phyloP scores from a whole-genome alignment of 441 rosid genomes.

The Pelargonium exstipulatum region DNA sequence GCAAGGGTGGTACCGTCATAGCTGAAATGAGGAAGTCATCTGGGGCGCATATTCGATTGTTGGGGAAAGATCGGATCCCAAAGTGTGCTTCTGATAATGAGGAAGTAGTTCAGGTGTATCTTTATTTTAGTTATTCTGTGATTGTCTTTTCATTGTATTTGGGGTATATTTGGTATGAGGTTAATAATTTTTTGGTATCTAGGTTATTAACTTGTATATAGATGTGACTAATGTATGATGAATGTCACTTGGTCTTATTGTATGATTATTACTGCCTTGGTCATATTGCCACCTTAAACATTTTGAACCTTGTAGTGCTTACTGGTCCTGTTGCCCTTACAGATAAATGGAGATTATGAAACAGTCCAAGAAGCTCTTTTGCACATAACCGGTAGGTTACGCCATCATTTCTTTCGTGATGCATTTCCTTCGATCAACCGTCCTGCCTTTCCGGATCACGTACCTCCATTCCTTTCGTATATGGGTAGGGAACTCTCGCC shows the following conservation, averaged over 20 bases:
- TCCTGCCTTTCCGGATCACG: slow-evolving; percentile 47
- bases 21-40: slow-evolving; percentile 67
- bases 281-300: neutral
- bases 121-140: neutral
- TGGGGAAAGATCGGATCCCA: slow-evolving; percentile 69
- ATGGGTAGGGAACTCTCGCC: slow-evolving; percentile 67
- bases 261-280: neutral
- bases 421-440: slow-evolving; percentile 44
- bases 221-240: neutral
- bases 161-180: neutral
- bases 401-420: slow-evolving; percentile 56
- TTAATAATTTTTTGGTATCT: neutral
- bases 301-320: slow-evolving; percentile 7
- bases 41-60: slow-evolving; percentile 64
- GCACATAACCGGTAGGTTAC: slow-evolving; percentile 62
- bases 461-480: slow-evolving; percentile 38
- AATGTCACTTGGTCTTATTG: neutral
- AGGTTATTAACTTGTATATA: neutral
- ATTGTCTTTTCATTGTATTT: neutral
- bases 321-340: slow-evolving; percentile 13
- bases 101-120: slow-evolving; percentile 64
- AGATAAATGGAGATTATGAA: slow-evolving; percentile 66
- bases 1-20: slow-evolving; percentile 67
- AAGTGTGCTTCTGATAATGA: slow-evolving; percentile 67
- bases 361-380: slow-evolving; percentile 65